Evolutionary conservation across 148 eudicot genomes (phyloP).

Genomic region (Selenicereus undatus): DNA sequence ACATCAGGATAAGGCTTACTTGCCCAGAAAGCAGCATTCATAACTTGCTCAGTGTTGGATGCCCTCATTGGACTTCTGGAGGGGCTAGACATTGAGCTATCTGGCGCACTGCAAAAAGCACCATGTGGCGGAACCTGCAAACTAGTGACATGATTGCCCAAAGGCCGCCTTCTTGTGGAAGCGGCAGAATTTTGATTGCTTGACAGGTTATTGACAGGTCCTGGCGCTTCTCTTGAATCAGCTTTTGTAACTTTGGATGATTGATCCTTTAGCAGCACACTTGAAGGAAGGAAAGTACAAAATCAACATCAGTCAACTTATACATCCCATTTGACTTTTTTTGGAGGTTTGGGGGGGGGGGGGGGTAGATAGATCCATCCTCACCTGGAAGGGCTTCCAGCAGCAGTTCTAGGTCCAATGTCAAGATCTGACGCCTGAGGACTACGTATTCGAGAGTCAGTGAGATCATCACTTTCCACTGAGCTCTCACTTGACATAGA

Average conservation of each 20-base stretch:
- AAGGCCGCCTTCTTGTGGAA: constrained; percentile 58
- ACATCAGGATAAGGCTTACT: constrained; percentile 69
- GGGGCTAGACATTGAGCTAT: constrained; percentile 90
- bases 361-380: constrained; percentile 12
- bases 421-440: constrained; percentile 75
- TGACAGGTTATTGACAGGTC: constrained; percentile 39
- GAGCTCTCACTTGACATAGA: constrained; percentile 81
- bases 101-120: constrained; percentile 78
- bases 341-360: background rate
- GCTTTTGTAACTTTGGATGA: constrained; percentile 29
- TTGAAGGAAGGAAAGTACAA: constrained; percentile 16
- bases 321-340: background rate
- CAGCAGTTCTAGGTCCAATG: constrained; percentile 54
- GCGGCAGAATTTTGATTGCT: constrained; percentile 38
- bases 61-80: constrained; percentile 92
- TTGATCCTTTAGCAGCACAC: constrained; percentile 49
- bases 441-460: constrained; percentile 64
- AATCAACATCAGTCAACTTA: constrained; percentile 10
- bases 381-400: constrained; percentile 85
- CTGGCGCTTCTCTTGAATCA: constrained; percentile 41
- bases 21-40: constrained; percentile 61
- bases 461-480: constrained; percentile 74
- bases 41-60: constrained; percentile 56
- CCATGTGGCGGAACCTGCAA: constrained; percentile 68
- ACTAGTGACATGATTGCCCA: constrained; percentile 63